These are phyloP conservation scores for Aureobasidium lini DNA, from an alignment of 2,329 filamentous ascomycete genomes.

Conservation along the genomic window DNA sequence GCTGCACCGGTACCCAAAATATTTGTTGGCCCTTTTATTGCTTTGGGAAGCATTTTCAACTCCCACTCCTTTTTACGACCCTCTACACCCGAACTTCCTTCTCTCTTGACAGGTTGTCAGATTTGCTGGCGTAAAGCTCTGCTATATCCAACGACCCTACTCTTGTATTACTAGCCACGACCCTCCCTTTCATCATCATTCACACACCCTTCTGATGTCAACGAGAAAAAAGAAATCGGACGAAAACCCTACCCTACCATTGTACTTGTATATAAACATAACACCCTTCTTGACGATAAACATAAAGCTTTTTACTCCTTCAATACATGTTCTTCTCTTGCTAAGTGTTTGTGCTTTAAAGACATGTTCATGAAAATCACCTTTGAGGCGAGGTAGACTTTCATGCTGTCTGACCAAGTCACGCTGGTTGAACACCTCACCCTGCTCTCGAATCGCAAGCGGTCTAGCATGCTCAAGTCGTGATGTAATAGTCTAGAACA, in stretches of 20 bases:
- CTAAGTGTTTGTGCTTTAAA: background rate
- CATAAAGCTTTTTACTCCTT: background rate
- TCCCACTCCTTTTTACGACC: slow-evolving; percentile 3
- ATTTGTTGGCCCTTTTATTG: slow-evolving; percentile 1
- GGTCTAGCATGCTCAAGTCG: no score
- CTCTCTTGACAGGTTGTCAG: background rate
- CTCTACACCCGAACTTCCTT: background rate
- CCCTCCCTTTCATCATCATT: background rate
- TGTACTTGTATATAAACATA: slow-evolving; percentile 11
- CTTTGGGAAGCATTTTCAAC: background rate
- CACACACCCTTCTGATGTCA: background rate
- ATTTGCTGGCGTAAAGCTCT: slow-evolving; percentile 1
- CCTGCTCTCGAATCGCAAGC: no score
- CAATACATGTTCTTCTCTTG: background rate
- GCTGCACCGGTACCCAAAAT: background rate
- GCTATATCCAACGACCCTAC: background rate
- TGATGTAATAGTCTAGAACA: no score
- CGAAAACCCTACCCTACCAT: background rate
- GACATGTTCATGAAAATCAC: background rate
- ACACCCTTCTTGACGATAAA: slow-evolving; percentile 1
- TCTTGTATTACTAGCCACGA: slow-evolving; percentile 11
- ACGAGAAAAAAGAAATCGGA: slow-evolving; percentile 7
- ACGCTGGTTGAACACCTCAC: no score
- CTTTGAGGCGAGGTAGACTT: background rate
- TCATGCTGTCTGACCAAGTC: no score